phyloP scores from a whole-genome alignment of 148 eudicot genomes.

The Polygonum maritimum region DNA sequence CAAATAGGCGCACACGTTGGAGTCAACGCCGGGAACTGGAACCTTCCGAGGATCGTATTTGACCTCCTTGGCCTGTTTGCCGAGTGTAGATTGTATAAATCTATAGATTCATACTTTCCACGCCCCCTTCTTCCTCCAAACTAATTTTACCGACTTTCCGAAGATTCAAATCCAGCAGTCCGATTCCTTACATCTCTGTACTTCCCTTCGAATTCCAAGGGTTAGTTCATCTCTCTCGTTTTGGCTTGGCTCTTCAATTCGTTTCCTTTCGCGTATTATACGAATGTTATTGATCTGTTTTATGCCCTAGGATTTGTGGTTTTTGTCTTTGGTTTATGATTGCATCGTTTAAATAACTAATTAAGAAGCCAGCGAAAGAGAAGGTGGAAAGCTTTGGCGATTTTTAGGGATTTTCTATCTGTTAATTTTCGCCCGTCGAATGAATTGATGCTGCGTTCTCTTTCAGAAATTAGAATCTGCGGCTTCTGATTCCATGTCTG shows the following conservation, averaged over 20 bases:
- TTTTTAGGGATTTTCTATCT: background rate
- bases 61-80: background rate
- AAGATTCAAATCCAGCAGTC: background rate
- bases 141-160: background rate
- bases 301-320: background rate
- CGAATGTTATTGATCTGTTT: background rate
- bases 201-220: background rate
- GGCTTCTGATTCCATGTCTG: background rate
- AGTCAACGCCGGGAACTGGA: constrained; percentile 2
- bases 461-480: background rate
- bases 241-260: background rate
- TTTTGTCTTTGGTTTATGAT: background rate
- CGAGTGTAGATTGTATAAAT: no score
- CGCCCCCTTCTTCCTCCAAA: background rate
- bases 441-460: background rate
- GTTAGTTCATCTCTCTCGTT: background rate
- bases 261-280: background rate
- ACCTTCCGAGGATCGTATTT: background rate
- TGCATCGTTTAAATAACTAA: background rate
- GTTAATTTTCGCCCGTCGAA: background rate
- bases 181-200: background rate
- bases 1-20: background rate
- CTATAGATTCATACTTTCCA: background rate
- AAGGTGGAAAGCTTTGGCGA: background rate
- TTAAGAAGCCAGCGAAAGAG: background rate